These are phyloP conservation scores for Lichenothelia convexa DNA, from an alignment of 495 filamentous ascomycete genomes.

Conservation along the genomic window DNA sequence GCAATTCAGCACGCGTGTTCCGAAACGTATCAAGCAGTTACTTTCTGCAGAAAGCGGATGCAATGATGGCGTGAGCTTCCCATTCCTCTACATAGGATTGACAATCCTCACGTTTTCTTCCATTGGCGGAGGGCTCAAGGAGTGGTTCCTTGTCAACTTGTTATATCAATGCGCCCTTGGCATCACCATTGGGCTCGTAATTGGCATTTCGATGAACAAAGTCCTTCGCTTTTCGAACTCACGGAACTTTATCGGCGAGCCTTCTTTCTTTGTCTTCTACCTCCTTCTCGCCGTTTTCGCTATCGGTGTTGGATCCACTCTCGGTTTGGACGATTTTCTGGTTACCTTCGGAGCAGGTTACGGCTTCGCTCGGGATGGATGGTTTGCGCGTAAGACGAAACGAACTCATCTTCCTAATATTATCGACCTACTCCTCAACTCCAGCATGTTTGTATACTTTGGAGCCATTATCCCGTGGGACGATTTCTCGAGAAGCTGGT, in stretches of 20 bases:
- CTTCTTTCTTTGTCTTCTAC: slow-evolving; percentile 31
- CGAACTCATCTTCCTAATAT: slow-evolving; percentile 24
- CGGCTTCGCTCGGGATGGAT: slow-evolving; percentile 30
- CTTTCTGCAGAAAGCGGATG: slow-evolving; percentile 31
- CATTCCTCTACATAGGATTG: slow-evolving; percentile 30
- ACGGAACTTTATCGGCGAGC: slow-evolving; percentile 20
- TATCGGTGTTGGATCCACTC: slow-evolving; percentile 26
- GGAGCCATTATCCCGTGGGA: slow-evolving; percentile 31
- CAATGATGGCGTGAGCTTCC: slow-evolving; percentile 32
- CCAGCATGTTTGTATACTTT: slow-evolving; percentile 31
- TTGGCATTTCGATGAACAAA: slow-evolving; percentile 24
- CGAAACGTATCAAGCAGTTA: slow-evolving; percentile 26
- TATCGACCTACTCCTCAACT: slow-evolving; percentile 30
- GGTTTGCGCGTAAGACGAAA: slow-evolving; percentile 26
- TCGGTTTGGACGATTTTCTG: slow-evolving; percentile 32
- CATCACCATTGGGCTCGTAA: slow-evolving; percentile 20
- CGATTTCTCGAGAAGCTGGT: slow-evolving; percentile 20
- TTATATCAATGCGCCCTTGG: slow-evolving; percentile 31
- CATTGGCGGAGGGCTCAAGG: slow-evolving; percentile 18
- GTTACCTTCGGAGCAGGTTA: slow-evolving; percentile 32
- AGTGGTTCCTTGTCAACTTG: slow-evolving; percentile 30
- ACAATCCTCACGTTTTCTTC: slow-evolving; percentile 16
- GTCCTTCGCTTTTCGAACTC: slow-evolving; percentile 22
- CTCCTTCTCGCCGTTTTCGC: slow-evolving; percentile 29
- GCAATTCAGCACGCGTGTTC: slow-evolving; percentile 26